A percentile compares a stretch with the other conserved stretches of the same genome.
Evolutionary conservation across 495 filamentous ascomycete genomes (phyloP).

Genomic region (Aspergillus heteromorphus): DNA sequence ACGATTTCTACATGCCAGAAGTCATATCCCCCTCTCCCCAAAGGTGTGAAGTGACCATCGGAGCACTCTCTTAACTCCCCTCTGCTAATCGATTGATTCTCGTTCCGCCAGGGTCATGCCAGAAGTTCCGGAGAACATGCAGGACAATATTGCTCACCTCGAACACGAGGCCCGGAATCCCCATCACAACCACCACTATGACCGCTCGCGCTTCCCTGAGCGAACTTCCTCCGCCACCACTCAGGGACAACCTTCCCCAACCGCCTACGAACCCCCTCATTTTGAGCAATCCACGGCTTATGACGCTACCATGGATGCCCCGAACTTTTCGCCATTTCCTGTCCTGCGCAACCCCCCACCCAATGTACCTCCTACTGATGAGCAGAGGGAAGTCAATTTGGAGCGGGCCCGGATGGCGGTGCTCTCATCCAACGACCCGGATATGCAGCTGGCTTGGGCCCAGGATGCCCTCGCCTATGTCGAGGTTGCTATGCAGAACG

Average conservation of each 20-base stretch:
- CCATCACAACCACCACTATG: slow-evolving; percentile 36
- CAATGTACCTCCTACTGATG: slow-evolving; percentile 90
- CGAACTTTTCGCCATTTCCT: slow-evolving; percentile 89
- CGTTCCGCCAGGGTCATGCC: slow-evolving; percentile 57
- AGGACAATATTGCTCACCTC: slow-evolving; percentile 82
- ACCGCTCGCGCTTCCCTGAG: slow-evolving; percentile 38
- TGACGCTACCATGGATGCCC: slow-evolving; percentile 53
- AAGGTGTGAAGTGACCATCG: slow-evolving; percentile 65
- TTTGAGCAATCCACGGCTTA: slow-evolving; percentile 40
- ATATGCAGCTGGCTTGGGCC: slow-evolving; percentile 96
- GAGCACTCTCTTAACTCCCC: slow-evolving; percentile 1
- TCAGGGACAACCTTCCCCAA: slow-evolving; percentile 28
- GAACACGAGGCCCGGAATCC: slow-evolving; percentile 66
- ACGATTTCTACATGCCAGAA: slow-evolving; percentile 82
- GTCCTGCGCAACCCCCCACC: slow-evolving; percentile 72
- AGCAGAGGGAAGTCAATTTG: slow-evolving; percentile 83
- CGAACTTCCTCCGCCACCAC: slow-evolving; percentile 34
- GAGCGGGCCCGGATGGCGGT: slow-evolving; percentile 78
- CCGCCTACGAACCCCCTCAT: slow-evolving; percentile 26
- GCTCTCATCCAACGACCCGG: slow-evolving; percentile 87
- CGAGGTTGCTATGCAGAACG: slow-evolving; percentile 71
- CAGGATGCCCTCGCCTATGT: slow-evolving; percentile 87
- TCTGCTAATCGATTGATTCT: slow-evolving; percentile 12
- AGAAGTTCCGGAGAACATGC: slow-evolving; percentile 80
- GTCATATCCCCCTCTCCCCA: slow-evolving; percentile 81